These are phyloP conservation scores for Coffea canephora DNA, from an alignment of 257 asterid species.

Conservation along the genomic window DNA sequence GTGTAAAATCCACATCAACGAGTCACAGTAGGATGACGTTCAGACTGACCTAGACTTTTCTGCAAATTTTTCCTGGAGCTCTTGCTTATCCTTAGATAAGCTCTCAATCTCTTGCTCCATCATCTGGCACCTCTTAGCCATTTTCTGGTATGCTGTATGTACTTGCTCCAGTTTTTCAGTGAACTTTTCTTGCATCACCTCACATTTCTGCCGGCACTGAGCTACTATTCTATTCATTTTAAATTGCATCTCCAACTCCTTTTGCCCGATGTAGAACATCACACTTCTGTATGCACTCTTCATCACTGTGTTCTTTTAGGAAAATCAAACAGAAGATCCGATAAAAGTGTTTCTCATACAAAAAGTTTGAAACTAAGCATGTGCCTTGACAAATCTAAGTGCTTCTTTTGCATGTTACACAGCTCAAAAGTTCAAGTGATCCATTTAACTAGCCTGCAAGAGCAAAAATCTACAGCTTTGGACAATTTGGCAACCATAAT, in stretches of 20 bases:
- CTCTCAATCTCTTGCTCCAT: slow-evolving; percentile 82
- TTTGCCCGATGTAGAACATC: slow-evolving; percentile 81
- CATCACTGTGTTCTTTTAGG: slow-evolving; percentile 53
- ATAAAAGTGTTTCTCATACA: not conserved
- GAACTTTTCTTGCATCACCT: slow-evolving; percentile 80
- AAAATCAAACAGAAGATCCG: slow-evolving; percentile 25
- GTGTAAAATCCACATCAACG: slow-evolving; percentile 1
- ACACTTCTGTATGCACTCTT: slow-evolving; percentile 71
- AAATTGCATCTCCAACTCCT: slow-evolving; percentile 83
- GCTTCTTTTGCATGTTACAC: not conserved
- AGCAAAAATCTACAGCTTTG: not conserved
- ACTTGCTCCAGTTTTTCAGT: slow-evolving; percentile 87
- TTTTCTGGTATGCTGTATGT: slow-evolving; percentile 80
- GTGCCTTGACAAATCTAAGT: not conserved
- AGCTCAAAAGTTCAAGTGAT: not conserved
- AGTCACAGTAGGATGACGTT: slow-evolving; percentile 7
- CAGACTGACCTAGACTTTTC: slow-evolving; percentile 79
- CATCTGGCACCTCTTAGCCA: slow-evolving; percentile 82
- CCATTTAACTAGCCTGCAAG: not conserved
- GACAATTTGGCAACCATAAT: not conserved
- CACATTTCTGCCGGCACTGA: slow-evolving; percentile 89
- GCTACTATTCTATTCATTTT: slow-evolving; percentile 72
- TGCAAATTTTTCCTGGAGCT: slow-evolving; percentile 85
- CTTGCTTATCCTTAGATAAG: slow-evolving; percentile 80
- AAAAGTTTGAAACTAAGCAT: not conserved